Conservation (phyloP, 2,329 filamentous ascomycete species). For the Pseudocercospora crystallina region DNA sequence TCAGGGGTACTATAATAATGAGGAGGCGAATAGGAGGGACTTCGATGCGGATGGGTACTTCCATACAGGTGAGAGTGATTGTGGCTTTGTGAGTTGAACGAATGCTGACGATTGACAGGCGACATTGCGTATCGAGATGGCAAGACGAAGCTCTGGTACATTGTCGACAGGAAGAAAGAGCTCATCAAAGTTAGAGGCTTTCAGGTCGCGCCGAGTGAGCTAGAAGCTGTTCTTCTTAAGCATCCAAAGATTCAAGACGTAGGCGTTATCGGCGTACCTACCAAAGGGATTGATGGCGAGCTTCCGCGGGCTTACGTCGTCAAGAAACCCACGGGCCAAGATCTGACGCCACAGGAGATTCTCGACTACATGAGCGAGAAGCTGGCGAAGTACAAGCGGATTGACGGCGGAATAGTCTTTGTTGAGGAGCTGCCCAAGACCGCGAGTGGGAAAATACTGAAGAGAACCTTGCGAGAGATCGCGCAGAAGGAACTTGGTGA, state of each 20-base stretch:
- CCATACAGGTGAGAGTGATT: slow-evolving; percentile 39
- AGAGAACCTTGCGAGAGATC: neutral
- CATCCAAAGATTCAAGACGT: slow-evolving; percentile 49
- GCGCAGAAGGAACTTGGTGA: neutral
- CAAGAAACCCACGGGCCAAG: slow-evolving; percentile 21
- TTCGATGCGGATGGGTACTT: slow-evolving; percentile 48
- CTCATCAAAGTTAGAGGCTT: slow-evolving; percentile 57
- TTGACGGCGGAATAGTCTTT: slow-evolving; percentile 44
- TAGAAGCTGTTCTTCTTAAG: slow-evolving; percentile 49
- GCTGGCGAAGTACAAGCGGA: slow-evolving; percentile 47
- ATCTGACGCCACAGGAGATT: slow-evolving; percentile 36
- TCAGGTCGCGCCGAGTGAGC: slow-evolving; percentile 52
- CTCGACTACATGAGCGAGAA: slow-evolving; percentile 22
- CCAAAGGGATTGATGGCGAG: slow-evolving; percentile 12
- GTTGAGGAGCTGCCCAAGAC: slow-evolving; percentile 1
- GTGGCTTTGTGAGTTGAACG: no score
- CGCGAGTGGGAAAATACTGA: neutral
- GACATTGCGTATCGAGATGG: slow-evolving; percentile 46
- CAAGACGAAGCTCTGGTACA: slow-evolving; percentile 51
- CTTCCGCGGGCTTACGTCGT: slow-evolving; percentile 34
- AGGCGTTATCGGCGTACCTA: slow-evolving; percentile 47
- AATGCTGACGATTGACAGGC: slow-evolving; percentile 39
- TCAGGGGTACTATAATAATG: slow-evolving; percentile 54
- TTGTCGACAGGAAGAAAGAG: slow-evolving; percentile 54
- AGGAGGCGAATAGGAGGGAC: slow-evolving; percentile 46